These are phyloP conservation scores for Trichocladium antarcticum DNA, from an alignment of 495 filamentous ascomycete genomes.

Conservation along the genomic window DNA sequence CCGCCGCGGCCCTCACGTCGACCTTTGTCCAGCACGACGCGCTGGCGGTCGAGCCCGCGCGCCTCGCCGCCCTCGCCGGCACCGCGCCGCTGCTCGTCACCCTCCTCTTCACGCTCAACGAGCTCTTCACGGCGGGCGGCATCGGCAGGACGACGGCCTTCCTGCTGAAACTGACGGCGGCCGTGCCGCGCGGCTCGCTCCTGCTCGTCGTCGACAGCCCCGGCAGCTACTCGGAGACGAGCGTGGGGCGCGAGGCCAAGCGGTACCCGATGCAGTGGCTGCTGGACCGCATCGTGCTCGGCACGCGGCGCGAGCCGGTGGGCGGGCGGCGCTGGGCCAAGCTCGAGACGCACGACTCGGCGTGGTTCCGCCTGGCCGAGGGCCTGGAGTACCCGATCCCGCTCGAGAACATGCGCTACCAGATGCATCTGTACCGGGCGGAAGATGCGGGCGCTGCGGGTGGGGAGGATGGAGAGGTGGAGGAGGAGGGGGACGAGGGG, in stretches of 20 bases:
- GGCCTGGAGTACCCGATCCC: conserved; percentile 65
- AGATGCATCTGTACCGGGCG: conserved; percentile 64
- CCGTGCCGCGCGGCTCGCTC: conserved; percentile 46
- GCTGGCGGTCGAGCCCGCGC: conserved; percentile 37
- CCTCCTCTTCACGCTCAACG: conserved; percentile 91
- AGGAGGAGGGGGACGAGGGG: neutral
- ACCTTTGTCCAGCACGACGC: conserved; percentile 53
- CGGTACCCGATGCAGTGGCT: conserved; percentile 91
- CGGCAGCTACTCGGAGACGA: conserved; percentile 76
- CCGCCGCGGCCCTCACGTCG: conserved; percentile 28
- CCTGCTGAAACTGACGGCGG: conserved; percentile 51
- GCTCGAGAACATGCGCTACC: conserved; percentile 91
- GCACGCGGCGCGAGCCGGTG: conserved; percentile 14
- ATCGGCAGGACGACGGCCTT: conserved; percentile 62
- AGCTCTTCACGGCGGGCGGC: conserved; percentile 69
- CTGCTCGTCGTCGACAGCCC: conserved; percentile 87
- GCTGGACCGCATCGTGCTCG: conserved; percentile 67
- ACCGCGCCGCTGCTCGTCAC: conserved; percentile 49
- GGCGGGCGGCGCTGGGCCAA: conserved; percentile 53
- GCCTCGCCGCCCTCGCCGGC: conserved; percentile 33
- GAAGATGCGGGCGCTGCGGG: conserved; percentile 7
- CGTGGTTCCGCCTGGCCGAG: conserved; percentile 69
- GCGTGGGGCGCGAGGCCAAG: conserved; percentile 49
- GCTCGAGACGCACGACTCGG: conserved; percentile 57
- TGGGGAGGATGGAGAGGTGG: too few species aligned